Evolutionary conservation across 2,329 filamentous ascomycete genomes (phyloP), one percentile per base, ranked within the genome.

Genomic region (Aureobasidium mangrovei): DNA sequence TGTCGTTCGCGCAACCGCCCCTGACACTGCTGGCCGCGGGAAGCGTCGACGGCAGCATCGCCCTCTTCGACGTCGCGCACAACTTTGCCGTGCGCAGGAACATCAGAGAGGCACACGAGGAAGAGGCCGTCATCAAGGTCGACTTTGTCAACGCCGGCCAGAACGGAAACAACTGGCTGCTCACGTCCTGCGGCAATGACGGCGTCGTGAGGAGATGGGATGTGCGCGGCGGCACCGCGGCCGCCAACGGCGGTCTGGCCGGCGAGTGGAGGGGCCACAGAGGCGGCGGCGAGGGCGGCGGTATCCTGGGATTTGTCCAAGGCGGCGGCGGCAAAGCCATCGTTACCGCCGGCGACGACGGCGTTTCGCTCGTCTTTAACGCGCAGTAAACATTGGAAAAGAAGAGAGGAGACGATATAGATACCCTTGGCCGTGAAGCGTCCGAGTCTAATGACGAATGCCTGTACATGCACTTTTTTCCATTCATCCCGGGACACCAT

Each of bases 201-300:
- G 91, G 93, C 18, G 89, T 91, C 0, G 82, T 98, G 24, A 78
- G 88, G 64, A 77, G 91, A 57, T 98, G 93, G 93, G 91, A 98
- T 70, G 76, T 81, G 4, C 71, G 84, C 42, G 84, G 83, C 53
- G 83, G 85, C 6, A 86, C 82, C 1, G 77, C 79, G 1, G 80
- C 80, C 1, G 82, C 81, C 2, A 81, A 77, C 7, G 82, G 83
- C 51, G 90, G 88, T 0, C 72, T 95, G 51, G 73, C 88, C 27
- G 85, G 84, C 60, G 91, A 96, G 71, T 97, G 91, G 91, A 89
- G 79, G 69, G 93, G 93, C 0, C 93, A 98, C 68, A 70, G 88
- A 62, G 84, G 91, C 31, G 82, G 88, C 65, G 86, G 89, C 9
- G 88, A 93, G 72, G 85, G 89, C 26, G 91, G 91, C 33, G 91